Percentiles rank a stretch among this genome's conserved stretches.
These are phyloP conservation scores for Fusarium piperis DNA, from an alignment of 2,329 filamentous ascomycete species.

Conservation along the genomic window DNA sequence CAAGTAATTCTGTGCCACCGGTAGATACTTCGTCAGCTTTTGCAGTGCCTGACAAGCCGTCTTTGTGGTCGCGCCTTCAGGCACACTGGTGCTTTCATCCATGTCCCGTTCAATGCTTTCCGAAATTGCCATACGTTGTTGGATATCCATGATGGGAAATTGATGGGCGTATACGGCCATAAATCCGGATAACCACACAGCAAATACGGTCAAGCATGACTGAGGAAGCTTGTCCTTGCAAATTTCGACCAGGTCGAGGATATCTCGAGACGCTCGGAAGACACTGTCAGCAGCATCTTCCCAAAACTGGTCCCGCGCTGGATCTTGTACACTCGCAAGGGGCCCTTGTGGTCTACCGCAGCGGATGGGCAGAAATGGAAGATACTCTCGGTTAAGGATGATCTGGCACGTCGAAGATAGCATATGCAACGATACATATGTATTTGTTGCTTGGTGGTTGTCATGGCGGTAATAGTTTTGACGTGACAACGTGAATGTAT, in stretches of 20 bases:
- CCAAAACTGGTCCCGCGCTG: constrained; percentile 63
- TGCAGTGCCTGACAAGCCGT: constrained; percentile 26
- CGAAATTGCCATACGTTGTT: constrained; percentile 38
- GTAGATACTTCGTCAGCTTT: constrained; percentile 22
- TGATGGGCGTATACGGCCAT: constrained; percentile 72
- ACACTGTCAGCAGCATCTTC: constrained; percentile 68
- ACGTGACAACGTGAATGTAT: constrained; percentile 65
- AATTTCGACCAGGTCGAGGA: constrained; percentile 71
- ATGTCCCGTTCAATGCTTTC: neutral
- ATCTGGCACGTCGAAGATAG: constrained; percentile 72
- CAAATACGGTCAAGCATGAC: constrained; percentile 74
- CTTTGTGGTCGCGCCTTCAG: constrained; percentile 13
- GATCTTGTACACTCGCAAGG: constrained; percentile 49
- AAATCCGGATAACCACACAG: constrained; percentile 73
- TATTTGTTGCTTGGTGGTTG: constrained; percentile 68
- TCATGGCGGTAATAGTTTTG: constrained; percentile 74
- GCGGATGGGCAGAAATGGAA: constrained; percentile 46
- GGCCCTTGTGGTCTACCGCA: constrained; percentile 62
- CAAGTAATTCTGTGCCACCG: constrained; percentile 28
- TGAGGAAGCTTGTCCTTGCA: constrained; percentile 71
- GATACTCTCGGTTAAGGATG: constrained; percentile 51
- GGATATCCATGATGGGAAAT: constrained; percentile 74
- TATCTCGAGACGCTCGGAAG: constrained; percentile 70
- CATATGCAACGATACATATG: constrained; percentile 74
- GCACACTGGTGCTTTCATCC: neutral